These are phyloP conservation scores for Erodium moschatum DNA, from an alignment of 441 rosid genomes.

Conservation along the genomic window DNA sequence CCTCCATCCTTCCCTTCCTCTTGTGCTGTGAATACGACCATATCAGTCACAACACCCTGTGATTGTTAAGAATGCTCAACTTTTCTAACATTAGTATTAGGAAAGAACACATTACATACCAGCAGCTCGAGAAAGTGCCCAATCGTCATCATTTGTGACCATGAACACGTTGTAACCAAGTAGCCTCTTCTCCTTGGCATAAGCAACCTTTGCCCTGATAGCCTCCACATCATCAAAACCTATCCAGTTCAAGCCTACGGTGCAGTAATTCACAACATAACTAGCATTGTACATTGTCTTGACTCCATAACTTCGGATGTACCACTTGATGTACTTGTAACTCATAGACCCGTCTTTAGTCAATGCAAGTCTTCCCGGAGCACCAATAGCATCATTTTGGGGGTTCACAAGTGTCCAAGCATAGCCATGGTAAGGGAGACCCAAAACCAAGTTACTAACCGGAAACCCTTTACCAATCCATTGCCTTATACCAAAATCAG, in stretches of 20 bases:
- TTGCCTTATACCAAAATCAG: constrained; percentile 6
- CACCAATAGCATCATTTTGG: constrained; percentile 12
- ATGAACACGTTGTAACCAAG: constrained; percentile 22
- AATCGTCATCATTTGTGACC: constrained; percentile 18
- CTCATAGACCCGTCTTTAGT: background rate
- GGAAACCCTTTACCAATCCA: constrained; percentile 20
- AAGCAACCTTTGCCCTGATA: constrained; percentile 22
- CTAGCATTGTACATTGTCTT: constrained; percentile 12
- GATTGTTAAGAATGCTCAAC: no score
- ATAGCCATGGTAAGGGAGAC: constrained; percentile 26
- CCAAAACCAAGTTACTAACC: constrained; percentile 16
- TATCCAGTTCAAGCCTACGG: constrained; percentile 21
- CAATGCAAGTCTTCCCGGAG: constrained; percentile 20
- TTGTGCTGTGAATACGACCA: constrained; percentile 18
- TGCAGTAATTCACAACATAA: constrained; percentile 21
- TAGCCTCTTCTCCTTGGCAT: constrained; percentile 21
- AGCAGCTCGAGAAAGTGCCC: constrained; percentile 21
- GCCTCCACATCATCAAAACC: constrained; percentile 27
- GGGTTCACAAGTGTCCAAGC: constrained; percentile 22
- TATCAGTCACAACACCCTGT: background rate
- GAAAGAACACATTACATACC: constrained; percentile 6
- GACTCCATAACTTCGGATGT: constrained; percentile 10
- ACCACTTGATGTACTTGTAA: constrained; percentile 14
- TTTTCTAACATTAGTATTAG: background rate
- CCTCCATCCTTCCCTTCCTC: background rate